phyloP scores from a whole-genome alignment of 2,329 filamentous ascomycete species.

The Aspergillus clavatus region DNA sequence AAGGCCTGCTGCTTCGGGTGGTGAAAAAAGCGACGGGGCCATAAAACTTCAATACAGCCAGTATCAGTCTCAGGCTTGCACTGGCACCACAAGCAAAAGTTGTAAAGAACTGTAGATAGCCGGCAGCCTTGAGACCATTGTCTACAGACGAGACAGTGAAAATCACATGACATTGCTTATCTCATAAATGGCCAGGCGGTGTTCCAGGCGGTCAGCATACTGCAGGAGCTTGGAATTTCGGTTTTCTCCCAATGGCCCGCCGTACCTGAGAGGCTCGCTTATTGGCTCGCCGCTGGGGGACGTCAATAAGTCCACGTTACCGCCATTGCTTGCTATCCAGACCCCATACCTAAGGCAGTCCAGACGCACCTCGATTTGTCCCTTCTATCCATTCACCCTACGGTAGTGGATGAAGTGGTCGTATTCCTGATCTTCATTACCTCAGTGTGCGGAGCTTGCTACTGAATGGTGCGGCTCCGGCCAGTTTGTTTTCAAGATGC shows the following conservation, averaged over 20 bases:
- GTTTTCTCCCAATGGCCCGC: no score
- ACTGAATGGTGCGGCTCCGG: constrained; percentile 41
- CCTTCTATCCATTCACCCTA: constrained; percentile 21
- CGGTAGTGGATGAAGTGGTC: constrained; percentile 32
- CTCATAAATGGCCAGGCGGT: constrained; percentile 22
- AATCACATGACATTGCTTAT: not conserved
- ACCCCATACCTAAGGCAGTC: constrained; percentile 18
- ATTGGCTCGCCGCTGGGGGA: constrained; percentile 10
- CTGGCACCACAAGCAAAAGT: no score
- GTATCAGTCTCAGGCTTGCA: no score
- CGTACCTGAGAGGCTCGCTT: constrained; percentile 27
- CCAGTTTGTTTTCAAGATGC: constrained; percentile 40
- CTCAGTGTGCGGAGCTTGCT: constrained; percentile 37
- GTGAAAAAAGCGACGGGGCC: constrained; percentile 13
- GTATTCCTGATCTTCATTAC: constrained; percentile 22
- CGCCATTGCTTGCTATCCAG: constrained; percentile 28
- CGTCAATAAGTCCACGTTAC: constrained; percentile 38
- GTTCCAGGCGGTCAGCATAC: constrained; percentile 26
- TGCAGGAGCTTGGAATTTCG: constrained; percentile 42
- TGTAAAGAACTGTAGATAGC: no score
- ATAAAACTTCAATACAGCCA: no score
- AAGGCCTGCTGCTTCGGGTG: constrained; percentile 10
- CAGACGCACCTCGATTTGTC: constrained; percentile 22
- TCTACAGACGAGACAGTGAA: no score
- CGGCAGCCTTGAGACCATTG: no score